These are phyloP conservation scores for Phalaenopsis equestris DNA, from an alignment of 106 monocot species.

Conservation along the genomic window DNA sequence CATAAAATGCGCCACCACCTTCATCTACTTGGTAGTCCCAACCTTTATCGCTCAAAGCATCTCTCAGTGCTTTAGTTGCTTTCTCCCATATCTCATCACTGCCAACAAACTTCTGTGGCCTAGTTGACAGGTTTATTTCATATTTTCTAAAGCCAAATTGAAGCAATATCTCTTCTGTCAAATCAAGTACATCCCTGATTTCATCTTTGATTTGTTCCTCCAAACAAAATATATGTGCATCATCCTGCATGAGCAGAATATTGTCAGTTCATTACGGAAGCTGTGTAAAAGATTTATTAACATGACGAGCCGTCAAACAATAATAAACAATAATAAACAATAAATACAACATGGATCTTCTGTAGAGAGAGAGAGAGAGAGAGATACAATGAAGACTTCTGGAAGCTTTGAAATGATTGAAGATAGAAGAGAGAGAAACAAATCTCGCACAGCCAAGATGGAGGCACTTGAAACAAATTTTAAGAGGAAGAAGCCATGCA, in stretches of 20 bases:
- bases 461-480: no score
- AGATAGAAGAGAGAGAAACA: no score
- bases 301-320: background rate
- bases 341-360: background rate
- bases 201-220: slow-evolving; percentile 82
- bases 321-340: background rate
- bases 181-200: slow-evolving; percentile 88
- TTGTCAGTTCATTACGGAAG: background rate
- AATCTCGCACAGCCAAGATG: no score
- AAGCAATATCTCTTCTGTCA: slow-evolving; percentile 80
- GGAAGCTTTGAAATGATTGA: no score
- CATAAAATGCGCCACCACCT: slow-evolving; percentile 99
- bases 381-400: no score
- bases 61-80: slow-evolving; percentile 68
- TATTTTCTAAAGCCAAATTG: slow-evolving; percentile 90
- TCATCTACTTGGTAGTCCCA: slow-evolving; percentile 93
- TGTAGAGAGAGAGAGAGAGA: no score
- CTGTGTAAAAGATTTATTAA: no score
- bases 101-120: slow-evolving; percentile 85
- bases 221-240: slow-evolving; percentile 92
- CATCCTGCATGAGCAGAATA: slow-evolving; percentile 44
- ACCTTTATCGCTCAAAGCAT: slow-evolving; percentile 84
- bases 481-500: no score
- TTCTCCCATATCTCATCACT: slow-evolving; percentile 84
- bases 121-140: slow-evolving; percentile 90